Evolutionary conservation across 345 rosid species (phyloP).

Genomic region (Syzygium aromaticum): DNA sequence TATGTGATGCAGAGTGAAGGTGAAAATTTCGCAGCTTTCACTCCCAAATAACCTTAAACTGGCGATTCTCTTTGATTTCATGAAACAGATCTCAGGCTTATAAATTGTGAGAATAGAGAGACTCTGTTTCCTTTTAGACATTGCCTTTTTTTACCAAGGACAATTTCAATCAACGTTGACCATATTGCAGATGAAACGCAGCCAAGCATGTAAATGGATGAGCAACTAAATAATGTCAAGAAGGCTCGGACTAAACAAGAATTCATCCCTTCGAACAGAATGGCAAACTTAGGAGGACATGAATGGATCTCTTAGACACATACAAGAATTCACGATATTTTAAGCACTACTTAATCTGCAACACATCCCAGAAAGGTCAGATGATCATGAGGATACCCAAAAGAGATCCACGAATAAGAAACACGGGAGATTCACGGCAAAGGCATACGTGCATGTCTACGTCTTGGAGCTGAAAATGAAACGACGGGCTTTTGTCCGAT

Average conservation of each 20-base stretch:
- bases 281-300: not conserved
- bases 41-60: not conserved
- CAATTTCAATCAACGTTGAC: not conserved
- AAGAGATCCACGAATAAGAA: not conserved
- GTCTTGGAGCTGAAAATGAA: not conserved
- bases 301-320: not conserved
- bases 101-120: not conserved
- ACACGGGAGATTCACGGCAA: not conserved
- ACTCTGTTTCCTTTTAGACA: not conserved
- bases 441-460: not conserved
- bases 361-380: not conserved
- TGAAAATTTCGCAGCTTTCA: not conserved
- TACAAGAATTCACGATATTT: not conserved
- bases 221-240: not conserved
- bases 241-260: not conserved
- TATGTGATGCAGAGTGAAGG: not conserved
- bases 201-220: not conserved
- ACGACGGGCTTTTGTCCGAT: not conserved
- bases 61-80: not conserved
- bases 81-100: not conserved
- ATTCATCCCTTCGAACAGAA: not conserved
- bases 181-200: not conserved
- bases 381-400: not conserved
- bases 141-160: not conserved
- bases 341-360: not conserved